phyloP scores from a whole-genome alignment of 2,329 filamentous ascomycete genomes.

The Cladobotryum mycophilum region DNA sequence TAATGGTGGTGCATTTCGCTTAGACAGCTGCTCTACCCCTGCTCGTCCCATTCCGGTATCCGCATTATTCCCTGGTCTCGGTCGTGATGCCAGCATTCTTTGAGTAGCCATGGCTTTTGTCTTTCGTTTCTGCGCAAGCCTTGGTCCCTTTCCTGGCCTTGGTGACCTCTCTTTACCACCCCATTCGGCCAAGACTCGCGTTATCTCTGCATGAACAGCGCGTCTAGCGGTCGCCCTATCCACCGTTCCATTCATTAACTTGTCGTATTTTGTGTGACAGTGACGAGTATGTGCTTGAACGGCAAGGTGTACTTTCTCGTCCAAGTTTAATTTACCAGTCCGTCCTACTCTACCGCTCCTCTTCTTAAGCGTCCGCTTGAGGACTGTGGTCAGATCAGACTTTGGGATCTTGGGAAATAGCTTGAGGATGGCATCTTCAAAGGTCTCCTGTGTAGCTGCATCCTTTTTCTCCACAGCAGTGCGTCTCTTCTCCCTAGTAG shows the following conservation, averaged over 20 bases:
- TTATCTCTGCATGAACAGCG: slow-evolving; percentile 5
- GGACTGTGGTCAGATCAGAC: slow-evolving; percentile 25
- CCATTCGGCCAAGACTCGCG: slow-evolving; percentile 10
- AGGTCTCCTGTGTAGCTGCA: slow-evolving; percentile 23
- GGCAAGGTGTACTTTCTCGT: slow-evolving; percentile 37
- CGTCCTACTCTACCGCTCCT: slow-evolving; percentile 42
- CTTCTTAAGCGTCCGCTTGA: slow-evolving; percentile 39
- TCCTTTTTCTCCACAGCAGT: slow-evolving; percentile 29
- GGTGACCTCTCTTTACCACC: background rate
- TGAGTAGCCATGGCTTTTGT: background rate
- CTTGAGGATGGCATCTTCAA: slow-evolving; percentile 28
- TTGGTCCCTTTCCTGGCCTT: background rate
- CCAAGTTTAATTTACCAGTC: slow-evolving; percentile 30
- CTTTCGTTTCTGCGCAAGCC: background rate
- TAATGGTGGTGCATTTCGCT: background rate
- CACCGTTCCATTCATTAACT: slow-evolving; percentile 15
- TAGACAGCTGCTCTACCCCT: background rate
- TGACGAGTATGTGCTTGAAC: slow-evolving; percentile 46
- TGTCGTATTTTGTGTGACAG: slow-evolving; percentile 41
- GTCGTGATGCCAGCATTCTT: background rate
- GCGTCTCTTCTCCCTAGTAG: slow-evolving; percentile 27
- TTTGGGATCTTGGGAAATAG: slow-evolving; percentile 37
- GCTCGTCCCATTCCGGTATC: background rate
- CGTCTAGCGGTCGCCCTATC: slow-evolving; percentile 10
- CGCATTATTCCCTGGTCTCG: background rate